Evolutionary conservation across 257 asterid genomes (phyloP).

Genomic region (Pogostemon cablin): DNA sequence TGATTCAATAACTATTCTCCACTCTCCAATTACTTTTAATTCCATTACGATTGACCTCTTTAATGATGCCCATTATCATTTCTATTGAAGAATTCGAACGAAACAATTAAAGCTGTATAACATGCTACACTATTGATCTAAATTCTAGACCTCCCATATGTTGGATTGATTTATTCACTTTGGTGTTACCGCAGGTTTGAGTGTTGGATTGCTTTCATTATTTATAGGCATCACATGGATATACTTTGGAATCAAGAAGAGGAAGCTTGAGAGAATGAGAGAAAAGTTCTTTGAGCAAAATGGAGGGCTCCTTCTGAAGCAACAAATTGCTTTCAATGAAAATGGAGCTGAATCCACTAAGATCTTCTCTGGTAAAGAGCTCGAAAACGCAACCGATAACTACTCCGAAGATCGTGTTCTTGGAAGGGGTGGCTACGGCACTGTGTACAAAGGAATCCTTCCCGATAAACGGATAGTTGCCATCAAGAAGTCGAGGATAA

Average conservation of each 20-base stretch:
- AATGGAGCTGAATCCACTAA: conserved; percentile 11
- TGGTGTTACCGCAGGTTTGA: conserved; percentile 24
- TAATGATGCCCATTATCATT: no score
- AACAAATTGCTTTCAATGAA: conserved; percentile 13
- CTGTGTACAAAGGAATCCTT: conserved; percentile 33
- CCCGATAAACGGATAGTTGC: conserved; percentile 30
- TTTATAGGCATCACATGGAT: conserved; percentile 33
- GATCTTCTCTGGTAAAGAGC: conserved; percentile 32
- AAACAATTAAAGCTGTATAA: no score
- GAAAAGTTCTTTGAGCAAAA: conserved; percentile 35
- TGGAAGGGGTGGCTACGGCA: conserved; percentile 36
- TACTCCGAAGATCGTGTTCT: conserved; percentile 30
- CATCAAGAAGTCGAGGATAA: conserved; percentile 31
- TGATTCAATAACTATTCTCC: no score
- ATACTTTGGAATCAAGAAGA: conserved; percentile 27
- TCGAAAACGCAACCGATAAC: conserved; percentile 31
- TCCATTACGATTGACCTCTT: no score
- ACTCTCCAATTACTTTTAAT: no score
- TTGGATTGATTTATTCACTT: background rate
- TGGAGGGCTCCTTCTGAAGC: conserved; percentile 32
- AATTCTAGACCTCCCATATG: background rate
- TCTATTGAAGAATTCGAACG: no score
- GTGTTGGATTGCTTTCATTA: conserved; percentile 30
- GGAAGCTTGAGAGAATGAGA: conserved; percentile 29
- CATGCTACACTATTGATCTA: no score